Percentiles rank a stretch among this genome's conserved stretches.
These are phyloP conservation scores for Coniophora puteana DNA, from an alignment of 1,284 basidiomycete species.

Conservation along the genomic window DNA sequence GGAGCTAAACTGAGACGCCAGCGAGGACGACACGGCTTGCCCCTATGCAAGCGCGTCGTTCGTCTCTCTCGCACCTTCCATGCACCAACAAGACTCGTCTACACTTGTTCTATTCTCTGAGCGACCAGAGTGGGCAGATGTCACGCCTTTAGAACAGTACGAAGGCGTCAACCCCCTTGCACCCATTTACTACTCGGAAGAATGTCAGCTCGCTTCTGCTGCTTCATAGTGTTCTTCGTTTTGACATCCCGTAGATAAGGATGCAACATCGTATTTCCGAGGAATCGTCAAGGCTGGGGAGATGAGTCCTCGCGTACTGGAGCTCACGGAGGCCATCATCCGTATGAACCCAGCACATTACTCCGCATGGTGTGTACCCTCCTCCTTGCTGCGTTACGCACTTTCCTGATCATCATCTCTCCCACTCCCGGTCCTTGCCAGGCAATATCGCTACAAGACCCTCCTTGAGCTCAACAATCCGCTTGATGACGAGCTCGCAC, in stretches of 20 bases:
- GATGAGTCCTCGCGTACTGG: conserved; percentile 74
- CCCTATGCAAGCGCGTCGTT: too few species aligned
- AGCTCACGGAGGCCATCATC: conserved; percentile 84
- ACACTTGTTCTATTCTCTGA: conserved; percentile 57
- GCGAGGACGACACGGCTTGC: too few species aligned
- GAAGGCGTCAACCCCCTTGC: conserved; percentile 77
- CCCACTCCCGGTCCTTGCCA: too few species aligned
- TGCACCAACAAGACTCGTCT: too few species aligned
- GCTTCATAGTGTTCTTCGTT: conserved; percentile 7
- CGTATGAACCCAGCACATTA: conserved; percentile 91
- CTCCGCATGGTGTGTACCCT: conserved; percentile 74
- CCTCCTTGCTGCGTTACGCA: conserved; percentile 3
- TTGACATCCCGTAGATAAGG: conserved; percentile 60
- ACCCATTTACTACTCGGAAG: conserved; percentile 82
- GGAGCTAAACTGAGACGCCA: too few species aligned
- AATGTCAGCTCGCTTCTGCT: conserved; percentile 51
- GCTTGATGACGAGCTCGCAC: conserved; percentile 69
- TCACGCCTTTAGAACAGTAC: conserved; percentile 78
- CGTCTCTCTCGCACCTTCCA: too few species aligned
- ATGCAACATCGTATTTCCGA: conserved; percentile 90
- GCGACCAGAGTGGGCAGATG: conserved; percentile 74
- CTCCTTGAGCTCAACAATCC: conserved; percentile 64
- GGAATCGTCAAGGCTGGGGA: conserved; percentile 76
- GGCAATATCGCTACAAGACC: conserved; percentile 92
- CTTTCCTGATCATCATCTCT: conserved; percentile 5